These are phyloP conservation scores for Vitis cinerea DNA, from an alignment of 164 flowering plant genomes.

Conservation along the genomic window DNA sequence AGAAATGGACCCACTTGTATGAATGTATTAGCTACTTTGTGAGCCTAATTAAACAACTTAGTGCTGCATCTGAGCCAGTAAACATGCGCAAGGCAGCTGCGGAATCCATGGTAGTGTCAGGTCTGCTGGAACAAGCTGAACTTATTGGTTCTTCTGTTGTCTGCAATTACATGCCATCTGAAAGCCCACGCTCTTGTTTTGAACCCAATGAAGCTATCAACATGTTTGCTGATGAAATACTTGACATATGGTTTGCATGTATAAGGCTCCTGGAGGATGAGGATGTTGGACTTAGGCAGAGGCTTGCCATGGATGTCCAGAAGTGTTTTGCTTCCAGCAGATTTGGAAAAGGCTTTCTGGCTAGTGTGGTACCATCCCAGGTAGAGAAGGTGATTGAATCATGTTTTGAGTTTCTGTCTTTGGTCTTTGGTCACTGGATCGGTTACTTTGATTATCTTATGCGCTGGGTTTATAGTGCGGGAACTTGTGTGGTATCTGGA, in stretches of 20 bases:
- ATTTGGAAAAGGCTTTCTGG: slow-evolving; percentile 17
- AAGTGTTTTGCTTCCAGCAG: slow-evolving; percentile 36
- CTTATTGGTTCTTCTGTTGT: slow-evolving; percentile 41
- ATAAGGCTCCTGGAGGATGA: slow-evolving; percentile 89
- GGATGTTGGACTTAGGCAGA: slow-evolving; percentile 68
- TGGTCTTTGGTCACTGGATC: slow-evolving; percentile 76
- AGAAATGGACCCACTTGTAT: slow-evolving; percentile 30
- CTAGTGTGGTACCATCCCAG: slow-evolving; percentile 54
- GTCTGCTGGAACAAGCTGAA: slow-evolving; percentile 70
- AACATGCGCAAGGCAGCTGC: slow-evolving; percentile 86
- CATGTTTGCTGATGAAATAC: slow-evolving; percentile 49
- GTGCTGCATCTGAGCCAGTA: slow-evolving; percentile 73
- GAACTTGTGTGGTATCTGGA: slow-evolving; percentile 32
- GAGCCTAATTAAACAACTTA: slow-evolving; percentile 45
- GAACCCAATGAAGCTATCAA: slow-evolving; percentile 41
- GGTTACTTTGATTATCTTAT: slow-evolving; percentile 60
- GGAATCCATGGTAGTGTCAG: slow-evolving; percentile 81
- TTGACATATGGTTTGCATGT: slow-evolving; percentile 78
- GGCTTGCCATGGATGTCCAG: slow-evolving; percentile 64
- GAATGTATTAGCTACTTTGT: slow-evolving; percentile 44
- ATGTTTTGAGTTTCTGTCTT: slow-evolving; percentile 74
- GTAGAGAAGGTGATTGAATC: slow-evolving; percentile 81
- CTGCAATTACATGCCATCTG: slow-evolving; percentile 27
- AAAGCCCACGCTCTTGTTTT: slow-evolving; percentile 14
- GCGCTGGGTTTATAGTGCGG: slow-evolving; percentile 48